Evolutionary conservation across 1,284 basidiomycete genomes (phyloP).

Genomic region (Cerrena zonata): DNA sequence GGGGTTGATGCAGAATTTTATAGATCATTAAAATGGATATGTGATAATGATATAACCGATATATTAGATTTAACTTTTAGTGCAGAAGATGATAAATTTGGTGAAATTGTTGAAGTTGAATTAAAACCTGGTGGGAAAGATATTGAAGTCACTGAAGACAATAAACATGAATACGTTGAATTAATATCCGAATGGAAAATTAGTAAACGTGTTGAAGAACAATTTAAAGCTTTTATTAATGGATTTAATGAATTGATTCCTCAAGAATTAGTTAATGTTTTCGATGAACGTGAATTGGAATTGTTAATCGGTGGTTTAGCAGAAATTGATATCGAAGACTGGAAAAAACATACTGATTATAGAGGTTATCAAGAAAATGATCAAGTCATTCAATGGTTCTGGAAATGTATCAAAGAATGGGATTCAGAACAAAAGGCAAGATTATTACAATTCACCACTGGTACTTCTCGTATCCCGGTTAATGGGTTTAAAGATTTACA

Average conservation of each 20-base stretch:
- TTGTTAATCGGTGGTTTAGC: conserved; percentile 97
- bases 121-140: conserved; percentile 86
- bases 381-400: conserved; percentile 99
- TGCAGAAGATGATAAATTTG: conserved; percentile 93
- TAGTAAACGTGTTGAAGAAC: conserved; percentile 85
- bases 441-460: conserved; percentile 93
- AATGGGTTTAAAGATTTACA: conserved; percentile 99
- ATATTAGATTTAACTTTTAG: conserved; percentile 94
- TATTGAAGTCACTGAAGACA: conserved; percentile 87
- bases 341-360: conserved; percentile 83
- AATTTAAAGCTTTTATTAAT: conserved; percentile 93
- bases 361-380: conserved; percentile 81
- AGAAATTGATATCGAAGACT: conserved; percentile 91
- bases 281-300: conserved; percentile 96
- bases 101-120: conserved; percentile 91
- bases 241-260: conserved; percentile 95
- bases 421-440: conserved; percentile 93
- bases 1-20: conserved; percentile 86
- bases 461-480: conserved; percentile 94
- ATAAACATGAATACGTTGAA: conserved; percentile 99
- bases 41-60: conserved; percentile 91
- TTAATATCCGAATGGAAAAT: conserved; percentile 92
- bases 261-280: conserved; percentile 90
- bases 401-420: conserved; percentile 96
- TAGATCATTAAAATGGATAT: conserved; percentile 93